Conservation (phyloP, 2,329 filamentous ascomycete species). For the Zasmidium cellare region DNA sequence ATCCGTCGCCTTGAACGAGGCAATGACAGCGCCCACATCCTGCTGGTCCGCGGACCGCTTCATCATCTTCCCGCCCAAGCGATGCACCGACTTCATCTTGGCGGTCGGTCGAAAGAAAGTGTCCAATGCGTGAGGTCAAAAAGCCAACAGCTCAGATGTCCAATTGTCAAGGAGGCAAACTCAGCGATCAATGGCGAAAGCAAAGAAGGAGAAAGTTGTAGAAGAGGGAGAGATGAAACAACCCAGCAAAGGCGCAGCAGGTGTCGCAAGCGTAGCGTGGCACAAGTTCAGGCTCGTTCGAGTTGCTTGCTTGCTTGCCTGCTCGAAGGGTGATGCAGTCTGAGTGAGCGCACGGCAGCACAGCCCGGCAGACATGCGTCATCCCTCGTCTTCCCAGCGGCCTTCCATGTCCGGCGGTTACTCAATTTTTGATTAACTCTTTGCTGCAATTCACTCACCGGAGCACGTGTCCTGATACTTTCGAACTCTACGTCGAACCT, state of each 20-base stretch:
- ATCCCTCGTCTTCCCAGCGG: neutral
- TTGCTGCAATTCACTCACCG: neutral
- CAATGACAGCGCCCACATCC: conserved; percentile 71
- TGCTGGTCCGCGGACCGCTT: conserved; percentile 73
- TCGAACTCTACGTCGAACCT: neutral
- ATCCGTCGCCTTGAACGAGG: conserved; percentile 79
- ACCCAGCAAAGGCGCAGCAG: neutral
- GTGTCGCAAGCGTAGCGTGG: neutral
- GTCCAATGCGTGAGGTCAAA: too few species aligned
- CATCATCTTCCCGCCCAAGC: conserved; percentile 72
- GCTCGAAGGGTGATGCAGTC: too few species aligned
- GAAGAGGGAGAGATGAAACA: too few species aligned
- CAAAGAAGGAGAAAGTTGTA: too few species aligned
- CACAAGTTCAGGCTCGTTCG: neutral
- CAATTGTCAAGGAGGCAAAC: too few species aligned
- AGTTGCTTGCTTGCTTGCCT: too few species aligned
- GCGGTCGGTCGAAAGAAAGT: conserved; percentile 5
- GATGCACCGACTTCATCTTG: conserved; percentile 55
- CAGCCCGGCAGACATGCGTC: neutral
- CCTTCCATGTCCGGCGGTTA: too few species aligned
- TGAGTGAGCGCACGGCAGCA: neutral
- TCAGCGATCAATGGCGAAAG: neutral
- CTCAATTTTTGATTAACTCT: too few species aligned
- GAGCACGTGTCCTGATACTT: neutral
- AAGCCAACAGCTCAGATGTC: too few species aligned